Conservation (phyloP, 495 filamentous ascomycete genomes). For the Penicillium desertorum region DNA sequence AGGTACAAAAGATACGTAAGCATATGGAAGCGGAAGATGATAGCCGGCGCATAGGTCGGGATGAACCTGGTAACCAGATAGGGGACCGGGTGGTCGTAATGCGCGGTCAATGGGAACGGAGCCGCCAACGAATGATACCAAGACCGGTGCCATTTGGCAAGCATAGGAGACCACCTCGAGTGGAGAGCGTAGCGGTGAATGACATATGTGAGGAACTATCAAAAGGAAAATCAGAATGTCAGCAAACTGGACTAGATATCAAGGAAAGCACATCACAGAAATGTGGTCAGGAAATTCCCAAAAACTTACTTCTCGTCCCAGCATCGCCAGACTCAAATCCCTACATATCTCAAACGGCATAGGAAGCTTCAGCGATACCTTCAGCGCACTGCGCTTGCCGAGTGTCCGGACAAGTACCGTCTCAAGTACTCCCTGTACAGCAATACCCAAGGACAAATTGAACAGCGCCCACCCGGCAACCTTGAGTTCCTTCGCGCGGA, state of each 20-base stretch:
- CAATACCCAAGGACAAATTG: constrained; percentile 63
- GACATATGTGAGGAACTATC: constrained; percentile 59
- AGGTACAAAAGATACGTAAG: constrained; percentile 76
- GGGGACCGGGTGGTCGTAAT: constrained; percentile 79
- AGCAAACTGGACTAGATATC: background rate
- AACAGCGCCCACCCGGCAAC: constrained; percentile 57
- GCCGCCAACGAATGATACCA: constrained; percentile 65
- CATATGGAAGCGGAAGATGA: constrained; percentile 67
- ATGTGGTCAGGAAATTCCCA: background rate
- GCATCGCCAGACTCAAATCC: constrained; percentile 50
- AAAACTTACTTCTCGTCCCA: constrained; percentile 54
- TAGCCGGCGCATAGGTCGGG: constrained; percentile 71
- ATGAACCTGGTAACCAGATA: constrained; percentile 68
- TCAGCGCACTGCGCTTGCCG: constrained; percentile 53
- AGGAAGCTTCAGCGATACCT: constrained; percentile 57
- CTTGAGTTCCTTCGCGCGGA: constrained; percentile 36
- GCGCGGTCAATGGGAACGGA: constrained; percentile 66
- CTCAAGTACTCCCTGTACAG: constrained; percentile 58
- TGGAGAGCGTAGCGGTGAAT: constrained; percentile 75
- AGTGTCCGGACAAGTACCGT: constrained; percentile 51
- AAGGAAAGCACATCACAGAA: background rate
- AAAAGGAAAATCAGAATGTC: background rate
- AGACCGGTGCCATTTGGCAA: constrained; percentile 51
- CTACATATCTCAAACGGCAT: constrained; percentile 61
- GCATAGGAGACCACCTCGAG: constrained; percentile 26